Evolutionary conservation across 257 asterid genomes (phyloP).

Genomic region (Solanum paucissectum): DNA sequence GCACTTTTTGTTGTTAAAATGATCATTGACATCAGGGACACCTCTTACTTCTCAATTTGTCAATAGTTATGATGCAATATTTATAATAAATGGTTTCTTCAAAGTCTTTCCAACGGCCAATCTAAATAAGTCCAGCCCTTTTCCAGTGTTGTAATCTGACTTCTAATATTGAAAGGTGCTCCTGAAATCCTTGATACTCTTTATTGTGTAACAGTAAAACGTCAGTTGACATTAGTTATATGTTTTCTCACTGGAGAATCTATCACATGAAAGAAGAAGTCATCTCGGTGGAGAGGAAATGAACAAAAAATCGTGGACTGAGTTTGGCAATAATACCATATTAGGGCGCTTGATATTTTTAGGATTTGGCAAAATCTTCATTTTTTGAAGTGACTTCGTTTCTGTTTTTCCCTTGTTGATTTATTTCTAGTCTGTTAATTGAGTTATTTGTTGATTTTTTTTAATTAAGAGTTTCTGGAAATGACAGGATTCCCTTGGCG

Average conservation of each 20-base stretch:
- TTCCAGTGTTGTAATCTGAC: background rate
- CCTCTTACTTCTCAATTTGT: background rate
- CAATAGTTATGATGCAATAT: background rate
- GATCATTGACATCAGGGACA: background rate
- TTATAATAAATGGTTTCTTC: background rate
- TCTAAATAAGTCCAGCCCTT: background rate
- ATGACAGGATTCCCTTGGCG: constrained; percentile 98
- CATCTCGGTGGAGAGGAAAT: background rate
- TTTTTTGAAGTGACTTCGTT: background rate
- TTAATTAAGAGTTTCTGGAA: background rate
- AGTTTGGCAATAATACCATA: background rate
- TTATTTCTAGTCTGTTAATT: background rate
- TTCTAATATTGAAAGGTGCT: background rate
- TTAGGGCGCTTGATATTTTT: background rate
- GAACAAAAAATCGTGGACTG: background rate
- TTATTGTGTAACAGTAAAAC: background rate
- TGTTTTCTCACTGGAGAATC: background rate
- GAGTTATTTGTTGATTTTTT: background rate
- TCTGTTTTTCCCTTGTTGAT: background rate
- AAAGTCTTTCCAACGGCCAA: background rate
- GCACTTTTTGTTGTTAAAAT: background rate
- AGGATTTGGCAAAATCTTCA: background rate
- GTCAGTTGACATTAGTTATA: background rate
- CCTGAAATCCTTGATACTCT: background rate
- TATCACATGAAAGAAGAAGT: background rate